These are phyloP conservation scores for Xylariaceae sp. DNA, from an alignment of 2,329 filamentous ascomycete genomes.

Conservation along the genomic window DNA sequence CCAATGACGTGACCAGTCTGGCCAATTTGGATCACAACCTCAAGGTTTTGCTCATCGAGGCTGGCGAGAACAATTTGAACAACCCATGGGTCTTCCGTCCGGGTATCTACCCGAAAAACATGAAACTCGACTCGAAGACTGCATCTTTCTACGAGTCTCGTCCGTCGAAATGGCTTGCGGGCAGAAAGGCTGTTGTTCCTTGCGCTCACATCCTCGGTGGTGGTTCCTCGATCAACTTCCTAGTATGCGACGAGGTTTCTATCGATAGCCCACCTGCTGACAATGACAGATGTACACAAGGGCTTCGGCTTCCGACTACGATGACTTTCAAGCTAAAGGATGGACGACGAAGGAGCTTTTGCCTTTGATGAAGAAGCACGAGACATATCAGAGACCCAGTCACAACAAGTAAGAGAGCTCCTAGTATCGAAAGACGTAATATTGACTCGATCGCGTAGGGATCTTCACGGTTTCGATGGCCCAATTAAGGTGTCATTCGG, in stretches of 20 bases:
- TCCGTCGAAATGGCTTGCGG: constrained; percentile 67
- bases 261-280: constrained; percentile 12
- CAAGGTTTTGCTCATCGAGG: constrained; percentile 53
- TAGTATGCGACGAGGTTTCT: constrained; percentile 43
- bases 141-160: constrained; percentile 78
- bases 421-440: too few relatives aligned
- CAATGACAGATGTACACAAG: constrained; percentile 63
- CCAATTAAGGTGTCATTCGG: constrained; percentile 81
- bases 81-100: constrained; percentile 75
- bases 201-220: constrained; percentile 69
- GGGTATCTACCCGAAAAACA: constrained; percentile 73
- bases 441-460: constrained; percentile 35
- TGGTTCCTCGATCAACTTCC: constrained; percentile 73
- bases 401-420: constrained; percentile 47
- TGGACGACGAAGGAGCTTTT: constrained; percentile 73
- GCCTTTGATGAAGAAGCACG: constrained; percentile 75
- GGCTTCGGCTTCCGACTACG: constrained; percentile 68
- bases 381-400: constrained; percentile 67
- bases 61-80: constrained; percentile 53
- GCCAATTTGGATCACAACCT: constrained; percentile 70
- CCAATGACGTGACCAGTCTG: constrained; percentile 54
- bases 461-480: constrained; percentile 72
- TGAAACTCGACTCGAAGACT: constrained; percentile 72
- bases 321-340: constrained; percentile 76
- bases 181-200: constrained; percentile 69